Evolutionary conservation across 352 stramenopile species (phyloP).

Genomic region (Globisporangium camurandrum): DNA sequence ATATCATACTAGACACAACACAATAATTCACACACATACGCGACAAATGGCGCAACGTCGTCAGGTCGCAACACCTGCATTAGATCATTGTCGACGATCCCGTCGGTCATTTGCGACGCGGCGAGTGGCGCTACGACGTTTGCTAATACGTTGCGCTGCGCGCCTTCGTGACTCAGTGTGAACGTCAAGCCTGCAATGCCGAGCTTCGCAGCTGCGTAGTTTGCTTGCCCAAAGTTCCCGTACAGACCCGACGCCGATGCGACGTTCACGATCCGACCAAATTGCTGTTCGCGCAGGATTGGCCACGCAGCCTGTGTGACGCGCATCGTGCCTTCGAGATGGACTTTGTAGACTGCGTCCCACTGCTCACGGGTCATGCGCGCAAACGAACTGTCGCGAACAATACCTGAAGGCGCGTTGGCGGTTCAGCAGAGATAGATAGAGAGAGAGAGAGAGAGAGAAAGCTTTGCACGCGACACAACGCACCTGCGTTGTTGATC

Average conservation of each 20-base stretch:
- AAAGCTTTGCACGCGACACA: no score
- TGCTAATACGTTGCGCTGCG: slow-evolving; percentile 62
- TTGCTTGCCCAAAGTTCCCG: slow-evolving; percentile 72
- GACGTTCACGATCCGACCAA: slow-evolving; percentile 67
- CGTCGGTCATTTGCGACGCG: slow-evolving; percentile 53
- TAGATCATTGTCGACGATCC: slow-evolving; percentile 57
- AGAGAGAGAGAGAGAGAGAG: background rate
- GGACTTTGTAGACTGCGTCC: slow-evolving; percentile 57
- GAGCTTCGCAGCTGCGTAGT: slow-evolving; percentile 79
- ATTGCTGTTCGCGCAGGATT: slow-evolving; percentile 63
- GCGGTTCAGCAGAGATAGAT: slow-evolving; percentile 30
- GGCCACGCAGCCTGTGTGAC: slow-evolving; percentile 64
- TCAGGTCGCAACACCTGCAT: slow-evolving; percentile 49
- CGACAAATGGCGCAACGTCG: slow-evolving; percentile 55
- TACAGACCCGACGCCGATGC: slow-evolving; percentile 59
- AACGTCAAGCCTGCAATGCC: slow-evolving; percentile 60
- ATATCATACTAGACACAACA: no score
- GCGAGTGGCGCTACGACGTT: slow-evolving; percentile 66
- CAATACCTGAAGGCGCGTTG: no score
- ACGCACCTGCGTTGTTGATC: no score
- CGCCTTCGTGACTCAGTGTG: slow-evolving; percentile 62
- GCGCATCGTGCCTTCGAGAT: slow-evolving; percentile 45
- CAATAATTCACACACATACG: no score
- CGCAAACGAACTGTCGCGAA: slow-evolving; percentile 65
- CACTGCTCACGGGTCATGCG: slow-evolving; percentile 62